Percentiles rank a stretch among this genome's conserved stretches.
These are phyloP conservation scores for Xylaria intraflava DNA, from an alignment of 495 filamentous ascomycete species.

Conservation along the genomic window DNA sequence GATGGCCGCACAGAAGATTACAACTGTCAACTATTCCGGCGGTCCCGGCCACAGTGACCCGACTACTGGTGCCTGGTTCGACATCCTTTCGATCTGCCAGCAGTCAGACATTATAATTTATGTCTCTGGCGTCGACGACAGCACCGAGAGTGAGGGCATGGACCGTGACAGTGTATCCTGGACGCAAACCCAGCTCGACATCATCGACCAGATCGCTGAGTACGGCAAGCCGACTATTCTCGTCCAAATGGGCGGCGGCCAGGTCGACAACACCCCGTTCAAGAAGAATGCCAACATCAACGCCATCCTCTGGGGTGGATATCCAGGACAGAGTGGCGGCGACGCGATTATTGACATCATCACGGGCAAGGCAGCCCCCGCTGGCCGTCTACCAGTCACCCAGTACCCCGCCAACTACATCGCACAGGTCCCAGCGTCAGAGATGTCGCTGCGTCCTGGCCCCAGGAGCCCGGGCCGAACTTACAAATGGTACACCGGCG, in stretches of 20 bases:
- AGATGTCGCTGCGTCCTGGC: constrained; percentile 38
- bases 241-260: constrained; percentile 46
- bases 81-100: too few species aligned
- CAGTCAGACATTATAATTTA: constrained; percentile 40
- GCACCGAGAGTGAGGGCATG: constrained; percentile 33
- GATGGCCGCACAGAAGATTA: constrained; percentile 42
- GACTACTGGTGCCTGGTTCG: constrained; percentile 31
- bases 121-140: constrained; percentile 39
- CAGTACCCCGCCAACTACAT: constrained; percentile 41
- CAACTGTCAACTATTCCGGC: constrained; percentile 30
- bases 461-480: constrained; percentile 37
- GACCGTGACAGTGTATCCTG: constrained; percentile 39
- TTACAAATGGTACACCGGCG: constrained; percentile 42
- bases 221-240: constrained; percentile 36
- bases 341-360: constrained; percentile 46
- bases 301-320: constrained; percentile 47
- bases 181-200: constrained; percentile 36
- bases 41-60: constrained; percentile 5
- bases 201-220: constrained; percentile 34
- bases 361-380: constrained; percentile 46
- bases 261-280: constrained; percentile 49
- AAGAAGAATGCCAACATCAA: constrained; percentile 43
- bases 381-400: constrained; percentile 57
- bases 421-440: constrained; percentile 30
- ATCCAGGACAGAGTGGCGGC: constrained; percentile 52